A percentile compares a stretch with the other conserved stretches of the same genome.
Conservation (phyloP, 805 yeast genomes). For the Priceomyces melissophilus region DNA sequence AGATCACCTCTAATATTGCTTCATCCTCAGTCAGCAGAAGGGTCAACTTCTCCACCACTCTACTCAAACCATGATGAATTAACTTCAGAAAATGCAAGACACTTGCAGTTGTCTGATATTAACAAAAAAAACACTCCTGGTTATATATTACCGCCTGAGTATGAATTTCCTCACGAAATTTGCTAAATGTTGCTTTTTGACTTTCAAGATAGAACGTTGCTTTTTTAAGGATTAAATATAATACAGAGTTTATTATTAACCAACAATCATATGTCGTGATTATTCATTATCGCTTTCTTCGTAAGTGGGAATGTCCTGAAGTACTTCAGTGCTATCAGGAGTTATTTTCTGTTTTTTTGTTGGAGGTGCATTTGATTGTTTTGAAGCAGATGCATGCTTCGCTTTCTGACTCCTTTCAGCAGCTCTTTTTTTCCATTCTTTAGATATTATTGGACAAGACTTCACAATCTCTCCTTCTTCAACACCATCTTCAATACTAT, state of each 20-base stretch:
- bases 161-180: too few relatives aligned
- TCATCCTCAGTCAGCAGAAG: constrained; percentile 9
- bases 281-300: constrained; percentile 37
- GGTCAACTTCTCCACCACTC: constrained; percentile 11
- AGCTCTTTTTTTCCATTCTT: constrained; percentile 61
- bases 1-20: constrained; percentile 11
- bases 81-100: too few relatives aligned
- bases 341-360: background rate
- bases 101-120: too few relatives aligned
- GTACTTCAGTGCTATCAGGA: constrained; percentile 12
- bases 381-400: constrained; percentile 1
- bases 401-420: constrained; percentile 27
- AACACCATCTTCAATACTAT: constrained; percentile 84
- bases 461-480: constrained; percentile 68
- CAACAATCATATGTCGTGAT: background rate
- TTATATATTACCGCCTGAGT: too few relatives aligned
- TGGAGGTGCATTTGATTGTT: background rate
- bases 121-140: too few relatives aligned
- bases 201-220: too few relatives aligned
- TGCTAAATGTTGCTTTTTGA: too few relatives aligned
- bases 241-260: background rate
- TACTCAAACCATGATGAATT: constrained; percentile 4
- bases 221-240: background rate
- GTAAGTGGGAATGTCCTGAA: constrained; percentile 37
- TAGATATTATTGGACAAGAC: constrained; percentile 53